phyloP scores from a whole-genome alignment of 2,329 filamentous ascomycete species.

The Trichoderma sp. region DNA sequence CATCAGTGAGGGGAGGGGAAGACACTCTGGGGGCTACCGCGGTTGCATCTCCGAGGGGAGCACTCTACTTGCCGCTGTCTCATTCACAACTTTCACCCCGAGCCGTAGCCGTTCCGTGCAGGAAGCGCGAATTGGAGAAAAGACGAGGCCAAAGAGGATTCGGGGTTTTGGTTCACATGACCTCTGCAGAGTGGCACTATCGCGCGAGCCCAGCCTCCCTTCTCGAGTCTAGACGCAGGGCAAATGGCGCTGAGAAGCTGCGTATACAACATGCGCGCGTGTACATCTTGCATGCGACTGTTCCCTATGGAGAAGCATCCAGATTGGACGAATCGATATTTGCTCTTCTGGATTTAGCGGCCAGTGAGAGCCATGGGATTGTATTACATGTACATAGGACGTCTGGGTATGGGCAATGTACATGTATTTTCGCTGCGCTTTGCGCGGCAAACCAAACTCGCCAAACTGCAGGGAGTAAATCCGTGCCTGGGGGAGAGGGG shows the following conservation, averaged over 20 bases:
- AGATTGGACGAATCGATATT: not conserved
- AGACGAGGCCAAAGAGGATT: not conserved
- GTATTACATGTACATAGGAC: not conserved
- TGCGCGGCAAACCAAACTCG: constrained; percentile 8
- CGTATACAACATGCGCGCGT: not conserved
- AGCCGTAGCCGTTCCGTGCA: not conserved
- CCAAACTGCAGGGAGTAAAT: not conserved
- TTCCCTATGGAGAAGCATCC: not conserved
- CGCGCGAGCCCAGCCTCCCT: not conserved
- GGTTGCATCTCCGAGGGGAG: not conserved
- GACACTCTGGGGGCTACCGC: not conserved
- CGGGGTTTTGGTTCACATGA: not conserved
- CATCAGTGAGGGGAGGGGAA: not conserved
- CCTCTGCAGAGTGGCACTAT: not conserved
- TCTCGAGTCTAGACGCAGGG: not conserved
- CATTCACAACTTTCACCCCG: not conserved
- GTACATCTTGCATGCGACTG: not conserved
- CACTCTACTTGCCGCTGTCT: not conserved
- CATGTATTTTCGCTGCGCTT: constrained; percentile 1
- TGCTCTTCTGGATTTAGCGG: not conserved
- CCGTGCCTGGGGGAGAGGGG: not conserved
- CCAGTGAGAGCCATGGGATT: not conserved
- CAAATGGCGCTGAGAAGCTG: not conserved
- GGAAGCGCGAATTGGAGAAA: not conserved
- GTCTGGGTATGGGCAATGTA: not conserved